These are phyloP conservation scores for Microstroma glucosiphilum DNA, from an alignment of 1,284 basidiomycete genomes.

Conservation along the genomic window DNA sequence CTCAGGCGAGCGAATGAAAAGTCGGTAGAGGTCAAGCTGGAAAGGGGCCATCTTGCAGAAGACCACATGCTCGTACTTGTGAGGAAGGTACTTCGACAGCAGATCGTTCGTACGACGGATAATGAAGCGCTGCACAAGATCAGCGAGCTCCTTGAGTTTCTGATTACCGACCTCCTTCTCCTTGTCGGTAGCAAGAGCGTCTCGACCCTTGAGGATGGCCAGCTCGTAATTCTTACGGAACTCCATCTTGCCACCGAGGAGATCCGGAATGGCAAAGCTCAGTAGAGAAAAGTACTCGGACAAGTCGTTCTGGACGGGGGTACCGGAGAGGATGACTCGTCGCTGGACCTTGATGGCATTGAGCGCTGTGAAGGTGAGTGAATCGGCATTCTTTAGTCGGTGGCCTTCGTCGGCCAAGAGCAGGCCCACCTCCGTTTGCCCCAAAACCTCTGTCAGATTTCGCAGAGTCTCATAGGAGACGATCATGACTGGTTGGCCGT, in stretches of 20 bases:
- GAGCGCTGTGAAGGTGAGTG: conserved; percentile 74
- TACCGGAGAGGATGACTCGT: conserved; percentile 93
- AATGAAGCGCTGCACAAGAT: conserved; percentile 88
- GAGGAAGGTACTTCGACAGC: conserved; percentile 92
- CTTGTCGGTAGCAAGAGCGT: conserved; percentile 78
- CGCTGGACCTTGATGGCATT: conserved; percentile 79
- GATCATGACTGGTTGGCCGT: conserved; percentile 70
- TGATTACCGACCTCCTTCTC: conserved; percentile 76
- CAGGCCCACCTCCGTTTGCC: conserved; percentile 66
- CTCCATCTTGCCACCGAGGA: conserved; percentile 81
- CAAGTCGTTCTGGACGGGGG: conserved; percentile 93
- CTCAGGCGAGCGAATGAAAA: conserved; percentile 90
- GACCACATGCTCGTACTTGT: conserved; percentile 99
- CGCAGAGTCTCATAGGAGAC: conserved; percentile 94
- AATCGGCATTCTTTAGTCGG: conserved; percentile 80
- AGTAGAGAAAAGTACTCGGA: conserved; percentile 94
- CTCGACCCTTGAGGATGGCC: conserved; percentile 84
- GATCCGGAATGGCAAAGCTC: conserved; percentile 94
- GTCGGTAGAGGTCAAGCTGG: conserved; percentile 79
- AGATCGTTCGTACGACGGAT: conserved; percentile 95
- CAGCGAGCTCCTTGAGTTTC: conserved; percentile 89
- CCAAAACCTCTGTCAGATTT: conserved; percentile 43
- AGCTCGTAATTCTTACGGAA: conserved; percentile 97
- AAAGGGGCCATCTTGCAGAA: conserved; percentile 86
- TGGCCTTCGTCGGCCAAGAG: conserved; percentile 96